Evolutionary conservation across 73 alveolate genomes (phyloP).

Genomic region (Paramecium primaurelia): DNA sequence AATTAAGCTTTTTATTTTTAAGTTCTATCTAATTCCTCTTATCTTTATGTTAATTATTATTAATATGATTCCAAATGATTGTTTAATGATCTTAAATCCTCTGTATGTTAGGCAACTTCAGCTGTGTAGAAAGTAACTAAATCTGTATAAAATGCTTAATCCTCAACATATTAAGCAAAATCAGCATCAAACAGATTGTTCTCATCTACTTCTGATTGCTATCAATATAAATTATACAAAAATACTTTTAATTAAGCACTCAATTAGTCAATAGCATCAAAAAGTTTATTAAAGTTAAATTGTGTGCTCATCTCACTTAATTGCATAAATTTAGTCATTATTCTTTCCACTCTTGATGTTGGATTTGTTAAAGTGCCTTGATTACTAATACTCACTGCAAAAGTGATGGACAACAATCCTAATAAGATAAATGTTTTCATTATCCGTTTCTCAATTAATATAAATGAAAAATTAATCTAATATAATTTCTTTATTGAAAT

Average conservation of each 20-base stretch:
- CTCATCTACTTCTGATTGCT: conserved; percentile 33
- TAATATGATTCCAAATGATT: background rate
- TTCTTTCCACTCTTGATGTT: conserved; percentile 1
- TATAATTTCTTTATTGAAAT: background rate
- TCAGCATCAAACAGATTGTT: conserved; percentile 1
- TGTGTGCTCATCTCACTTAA: conserved; percentile 13
- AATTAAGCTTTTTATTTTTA: background rate
- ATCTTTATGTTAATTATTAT: background rate
- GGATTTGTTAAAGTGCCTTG: background rate
- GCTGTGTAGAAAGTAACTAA: conserved; percentile 8
- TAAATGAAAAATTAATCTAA: background rate
- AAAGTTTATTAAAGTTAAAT: conserved; percentile 20
- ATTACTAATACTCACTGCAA: background rate
- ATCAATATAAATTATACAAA: background rate
- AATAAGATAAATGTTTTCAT: background rate
- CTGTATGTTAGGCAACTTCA: conserved; percentile 33
- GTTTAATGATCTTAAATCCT: background rate
- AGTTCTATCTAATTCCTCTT: conserved; percentile 13
- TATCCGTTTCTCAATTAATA: background rate
- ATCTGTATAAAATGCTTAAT: background rate
- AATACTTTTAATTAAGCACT: background rate
- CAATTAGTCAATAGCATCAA: conserved; percentile 26
- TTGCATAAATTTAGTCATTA: background rate
- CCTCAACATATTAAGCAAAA: conserved; percentile 26
- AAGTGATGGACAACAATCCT: background rate